Evolutionary conservation across 2,329 filamentous ascomycete species (phyloP), one percentile per base, ranked within the genome.

Genomic region (Clonostachys sp.): DNA sequence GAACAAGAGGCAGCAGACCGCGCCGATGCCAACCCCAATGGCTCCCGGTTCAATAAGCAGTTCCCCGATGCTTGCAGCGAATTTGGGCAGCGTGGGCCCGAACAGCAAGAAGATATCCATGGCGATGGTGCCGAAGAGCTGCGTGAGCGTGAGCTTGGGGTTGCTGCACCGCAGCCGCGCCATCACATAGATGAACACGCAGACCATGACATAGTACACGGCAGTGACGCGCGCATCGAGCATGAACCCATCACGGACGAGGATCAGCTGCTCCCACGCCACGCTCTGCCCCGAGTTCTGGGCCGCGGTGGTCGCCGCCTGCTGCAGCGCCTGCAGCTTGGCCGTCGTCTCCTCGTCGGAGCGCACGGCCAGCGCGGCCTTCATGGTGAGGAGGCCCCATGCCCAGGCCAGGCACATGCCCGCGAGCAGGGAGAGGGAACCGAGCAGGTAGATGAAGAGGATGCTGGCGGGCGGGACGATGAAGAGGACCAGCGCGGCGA

Each of bases 321-420:
- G 53, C 43, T 65, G 61, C 20, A 77, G 54, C 1, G 60, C 55
- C 8, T 56, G 55, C 5, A 70, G 48, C 42, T 50, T 54, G 1
- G 62, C 61, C 43, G 67, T 61, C 0, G 66, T 70, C 8, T 70
- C 66, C 0, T 62, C 55, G 5, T 59, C 61, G 3, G 73, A 63
- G 13, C 74, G 60, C 3, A 66, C 65, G 2, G 72, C 70, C 9
- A 66, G 50, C 4, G 73, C 74, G 3, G 72, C 73, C 49, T 74
- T 73, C 72, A 74, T 76, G 0, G 65, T 60, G 42, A 76, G 58
- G 3, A 74, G 59, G 5, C 74, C 74, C 74, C 74, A 78, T 6
- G 63, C 71, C 73, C 74, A 77, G 5, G 66, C 73, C 0, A 74
- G 53, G 34, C 63, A 68, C 55, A 76, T 72, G 16, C 74, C 74